Base-by-base conservation (phyloP, 2,329 filamentous ascomycete genomes). In the Fusarium haematococcum region DNA sequence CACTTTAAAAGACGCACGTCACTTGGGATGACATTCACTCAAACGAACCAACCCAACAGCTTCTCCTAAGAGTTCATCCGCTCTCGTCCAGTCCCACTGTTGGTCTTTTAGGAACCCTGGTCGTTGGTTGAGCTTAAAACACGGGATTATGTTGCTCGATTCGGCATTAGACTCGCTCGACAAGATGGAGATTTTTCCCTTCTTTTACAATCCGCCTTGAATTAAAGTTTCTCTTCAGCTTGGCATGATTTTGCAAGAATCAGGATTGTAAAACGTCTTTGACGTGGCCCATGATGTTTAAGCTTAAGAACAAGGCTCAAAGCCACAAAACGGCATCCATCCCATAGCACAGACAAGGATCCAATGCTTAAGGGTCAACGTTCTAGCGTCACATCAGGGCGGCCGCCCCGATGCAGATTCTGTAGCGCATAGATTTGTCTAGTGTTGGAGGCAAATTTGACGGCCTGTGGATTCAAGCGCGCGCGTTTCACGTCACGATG, bases 341-440 rank as follows among this genome's bases (percentile, higher is more conserved):
- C 16, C 52, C 50, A 57, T 32, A 10, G 30, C 30, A 32, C 30
- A 32, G 30, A 23, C 67, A 66, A 41, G 67, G 68, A 45, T 35
- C 54, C 56, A 25, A 76, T 76, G 68, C 68, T 60, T 66, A 63
- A 78, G 74, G 76, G 74, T 77, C 76, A 78, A 30, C 25, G 23
- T 41, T 39, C 39, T 63, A 62, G 62, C 60, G n/a, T 58, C 54
- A 63, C 41, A 37, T 69, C 66, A 71, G 68, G 63, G 45, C 69
- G 69, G 65, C 61, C 41, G 59, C 52, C 33, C 52, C 50, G 56
- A 41, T 59, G 68, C 70, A 72, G 61, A 68, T 63, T 54, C 71
- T 63, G 75, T 69, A 45, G 39, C 37, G 32, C 50, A 64, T 58
- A 68, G 52, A 59, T 37, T 57, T 39, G 25, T 13, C 37, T 57